Base-by-base conservation (phyloP, 306 rosid genomes). In the Fagus sylvatica region DNA sequence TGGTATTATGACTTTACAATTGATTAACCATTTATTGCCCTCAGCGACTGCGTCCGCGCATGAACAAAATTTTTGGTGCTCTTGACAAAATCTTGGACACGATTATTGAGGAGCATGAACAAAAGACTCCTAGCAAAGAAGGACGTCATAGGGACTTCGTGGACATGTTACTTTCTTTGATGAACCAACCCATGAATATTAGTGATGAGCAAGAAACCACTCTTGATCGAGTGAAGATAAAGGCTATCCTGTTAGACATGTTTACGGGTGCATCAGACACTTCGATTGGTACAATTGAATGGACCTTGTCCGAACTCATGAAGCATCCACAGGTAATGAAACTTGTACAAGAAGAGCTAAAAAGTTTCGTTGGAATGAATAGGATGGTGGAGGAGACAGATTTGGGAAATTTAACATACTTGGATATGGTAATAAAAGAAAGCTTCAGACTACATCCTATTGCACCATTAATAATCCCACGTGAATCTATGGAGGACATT, bases 221-320 rank as follows among this genome's bases (percentile, higher is more conserved):
- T 4, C 49, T 85, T 7, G 83, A 78, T 19, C 76, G 74, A 51
- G 69, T 79, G 7, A 71, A 78, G 59, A 82, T 80, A 75, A 89
- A 89, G 66, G 89, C 87, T 42, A 40, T 84, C 33, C 1, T 82
- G 22, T 0, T 80, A 0, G 83, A 82, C 62, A 76, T 90, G 87
- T 49, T 90, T 13, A 8, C 6, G 0, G 89, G 12, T 5, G 66
- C 84, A 57, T 7, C 57, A 0, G 86, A 78, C 13, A 78, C 75
- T 4, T 7, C 83, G 0, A 53, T 78, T 1, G 46, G 71, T 0
- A 9, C 69, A 0, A 17, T 80, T 5, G 71, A 66, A 3, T 90
- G 91, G 94, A 76, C 53, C n/a, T 39, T 90, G 12, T 72, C 94
- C 0, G 87, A 78, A 55, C 84, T 88, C 42, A 7, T 88, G 5